Evolutionary conservation across 768 basidiomycete species (phyloP).

Genomic region (Auriscalpium orientale): DNA sequence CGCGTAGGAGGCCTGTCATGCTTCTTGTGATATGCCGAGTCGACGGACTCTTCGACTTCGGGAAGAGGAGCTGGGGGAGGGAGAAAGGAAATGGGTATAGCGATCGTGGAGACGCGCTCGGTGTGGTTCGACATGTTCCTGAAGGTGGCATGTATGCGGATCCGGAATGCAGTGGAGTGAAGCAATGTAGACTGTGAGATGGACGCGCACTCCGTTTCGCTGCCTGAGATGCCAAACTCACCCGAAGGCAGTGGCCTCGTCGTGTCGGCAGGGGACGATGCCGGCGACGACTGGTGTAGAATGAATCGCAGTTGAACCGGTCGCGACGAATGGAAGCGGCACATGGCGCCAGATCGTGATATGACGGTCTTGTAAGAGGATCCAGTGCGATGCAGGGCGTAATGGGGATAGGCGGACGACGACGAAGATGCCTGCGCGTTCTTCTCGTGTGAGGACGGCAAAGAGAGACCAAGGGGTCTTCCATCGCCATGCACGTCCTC

Average conservation of each 20-base stretch:
- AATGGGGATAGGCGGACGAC: slow-evolving; percentile 14
- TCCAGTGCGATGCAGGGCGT: slow-evolving; percentile 18
- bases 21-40: slow-evolving; percentile 79
- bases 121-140: slow-evolving; percentile 61
- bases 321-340: slow-evolving; percentile 75
- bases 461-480: slow-evolving; percentile 22
- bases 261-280: slow-evolving; percentile 41
- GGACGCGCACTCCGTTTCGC: slow-evolving; percentile 59
- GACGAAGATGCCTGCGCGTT: slow-evolving; percentile 15
- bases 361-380: slow-evolving; percentile 41
- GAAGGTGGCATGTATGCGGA: slow-evolving; percentile 72
- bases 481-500: slow-evolving; percentile 35
- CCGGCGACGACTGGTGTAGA: slow-evolving; percentile 56
- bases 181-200: slow-evolving; percentile 79
- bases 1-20: slow-evolving; percentile 72
- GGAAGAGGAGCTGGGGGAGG: slow-evolving; percentile 75
- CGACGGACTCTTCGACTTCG: slow-evolving; percentile 64
- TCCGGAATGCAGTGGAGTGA: slow-evolving; percentile 72
- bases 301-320: slow-evolving; percentile 75
- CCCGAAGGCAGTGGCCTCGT: slow-evolving; percentile 33
- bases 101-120: slow-evolving; percentile 55
- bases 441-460: slow-evolving; percentile 16
- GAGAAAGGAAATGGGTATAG: slow-evolving; percentile 64
- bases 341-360: slow-evolving; percentile 84
- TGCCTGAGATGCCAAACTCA: slow-evolving; percentile 42